Evolutionary conservation across 352 stramenopile species (phyloP).

Genomic region (Globisporangium yorkense): DNA sequence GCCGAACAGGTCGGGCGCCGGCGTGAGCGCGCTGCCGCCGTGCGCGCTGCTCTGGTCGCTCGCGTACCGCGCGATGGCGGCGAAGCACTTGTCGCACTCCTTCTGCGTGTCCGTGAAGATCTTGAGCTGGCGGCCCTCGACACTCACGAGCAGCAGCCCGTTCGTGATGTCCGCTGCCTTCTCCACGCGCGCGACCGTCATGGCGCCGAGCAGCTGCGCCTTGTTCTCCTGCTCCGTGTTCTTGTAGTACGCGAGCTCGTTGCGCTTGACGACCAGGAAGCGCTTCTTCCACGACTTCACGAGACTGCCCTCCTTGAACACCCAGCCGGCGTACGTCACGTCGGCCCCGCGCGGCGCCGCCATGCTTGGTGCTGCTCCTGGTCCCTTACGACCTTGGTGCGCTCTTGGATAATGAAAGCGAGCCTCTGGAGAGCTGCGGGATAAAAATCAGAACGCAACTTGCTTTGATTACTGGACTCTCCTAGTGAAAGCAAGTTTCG

Average conservation of each 20-base stretch:
- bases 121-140: slow-evolving; percentile 67
- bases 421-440: not conserved
- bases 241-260: slow-evolving; percentile 80
- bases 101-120: slow-evolving; percentile 73
- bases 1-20: not conserved
- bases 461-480: not conserved
- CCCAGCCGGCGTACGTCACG: slow-evolving; percentile 71
- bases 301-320: slow-evolving; percentile 75
- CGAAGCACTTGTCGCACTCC: slow-evolving; percentile 67
- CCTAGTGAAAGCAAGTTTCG: not conserved
- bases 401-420: not conserved
- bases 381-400: too few species aligned
- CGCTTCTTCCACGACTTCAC: slow-evolving; percentile 84
- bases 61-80: slow-evolving; percentile 51
- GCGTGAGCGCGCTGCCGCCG: not conserved
- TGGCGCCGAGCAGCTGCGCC: slow-evolving; percentile 60
- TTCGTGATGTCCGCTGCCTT: slow-evolving; percentile 64
- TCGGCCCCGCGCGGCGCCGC: slow-evolving; percentile 9
- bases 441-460: not conserved
- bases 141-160: slow-evolving; percentile 54
- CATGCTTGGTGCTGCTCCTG: slow-evolving; percentile 12
- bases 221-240: slow-evolving; percentile 55
- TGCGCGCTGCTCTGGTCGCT: slow-evolving; percentile 23
- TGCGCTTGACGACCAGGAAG: slow-evolving; percentile 72
- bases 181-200: slow-evolving; percentile 67